Percentiles rank a stretch among this genome's conserved stretches.
Conservation (phyloP, 2,329 filamentous ascomycete genomes). For the Chalaropsis thielavioides region DNA sequence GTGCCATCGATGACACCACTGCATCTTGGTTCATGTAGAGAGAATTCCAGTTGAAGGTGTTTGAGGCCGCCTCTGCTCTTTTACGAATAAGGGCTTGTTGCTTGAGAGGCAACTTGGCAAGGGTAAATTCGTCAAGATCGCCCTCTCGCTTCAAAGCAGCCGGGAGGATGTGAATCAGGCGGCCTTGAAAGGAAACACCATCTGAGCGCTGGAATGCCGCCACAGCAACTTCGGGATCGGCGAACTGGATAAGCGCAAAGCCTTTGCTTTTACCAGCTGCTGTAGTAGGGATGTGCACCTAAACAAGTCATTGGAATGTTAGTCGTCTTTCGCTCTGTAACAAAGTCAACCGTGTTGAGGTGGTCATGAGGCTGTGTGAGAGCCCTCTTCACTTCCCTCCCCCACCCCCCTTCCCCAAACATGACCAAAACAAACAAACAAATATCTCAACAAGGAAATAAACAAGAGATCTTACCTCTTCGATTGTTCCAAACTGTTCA, state of each 20-base stretch:
- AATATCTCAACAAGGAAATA: neutral
- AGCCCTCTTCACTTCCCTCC: neutral
- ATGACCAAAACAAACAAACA: neutral
- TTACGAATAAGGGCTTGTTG: constrained; percentile 84
- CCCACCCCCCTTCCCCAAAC: neutral
- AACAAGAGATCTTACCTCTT: constrained; percentile 59
- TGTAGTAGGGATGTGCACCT: constrained; percentile 80
- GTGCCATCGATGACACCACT: constrained; percentile 77
- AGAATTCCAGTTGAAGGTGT: constrained; percentile 95
- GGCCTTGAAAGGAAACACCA: constrained; percentile 78
- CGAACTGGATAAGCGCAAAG: constrained; percentile 74
- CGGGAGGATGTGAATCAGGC: constrained; percentile 79
- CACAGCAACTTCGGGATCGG: constrained; percentile 55
- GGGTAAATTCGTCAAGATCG: constrained; percentile 71
- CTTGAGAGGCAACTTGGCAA: constrained; percentile 86
- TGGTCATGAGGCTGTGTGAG: neutral
- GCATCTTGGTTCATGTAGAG: constrained; percentile 97
- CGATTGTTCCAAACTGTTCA: constrained; percentile 53
- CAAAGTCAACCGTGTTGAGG: neutral
- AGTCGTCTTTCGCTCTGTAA: constrained; percentile 4
- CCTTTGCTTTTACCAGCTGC: constrained; percentile 66
- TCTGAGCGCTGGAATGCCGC: constrained; percentile 68
- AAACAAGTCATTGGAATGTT: constrained; percentile 21
- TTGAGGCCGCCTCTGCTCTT: constrained; percentile 63
- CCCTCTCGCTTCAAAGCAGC: constrained; percentile 68